phyloP scores from a whole-genome alignment of 139 green algal genomes.

The Yamagishiella unicocca region DNA sequence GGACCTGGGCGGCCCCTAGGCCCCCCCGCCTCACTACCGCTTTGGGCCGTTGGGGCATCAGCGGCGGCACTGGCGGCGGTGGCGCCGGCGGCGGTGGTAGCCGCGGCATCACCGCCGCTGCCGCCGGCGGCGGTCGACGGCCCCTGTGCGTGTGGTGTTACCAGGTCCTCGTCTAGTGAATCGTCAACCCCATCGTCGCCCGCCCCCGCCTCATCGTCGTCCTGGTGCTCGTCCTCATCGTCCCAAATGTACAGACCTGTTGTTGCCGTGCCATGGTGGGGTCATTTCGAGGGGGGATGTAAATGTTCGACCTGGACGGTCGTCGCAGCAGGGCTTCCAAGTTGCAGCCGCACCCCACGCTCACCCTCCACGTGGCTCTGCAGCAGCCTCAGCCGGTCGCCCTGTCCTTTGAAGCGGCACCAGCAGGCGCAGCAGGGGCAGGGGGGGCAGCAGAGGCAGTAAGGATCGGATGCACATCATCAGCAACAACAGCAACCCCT shows the following conservation, averaged over 20 bases:
- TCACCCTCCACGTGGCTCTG: conserved; percentile 47
- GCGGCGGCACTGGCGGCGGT: no score
- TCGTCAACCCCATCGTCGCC: background rate
- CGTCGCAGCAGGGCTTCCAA: no score
- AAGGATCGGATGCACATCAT: no score
- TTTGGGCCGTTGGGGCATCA: no score
- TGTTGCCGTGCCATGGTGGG: no score
- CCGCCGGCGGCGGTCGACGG: no score
- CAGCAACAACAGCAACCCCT: no score
- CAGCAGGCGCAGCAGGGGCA: background rate
- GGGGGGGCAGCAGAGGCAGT: no score
- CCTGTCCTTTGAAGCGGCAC: background rate
- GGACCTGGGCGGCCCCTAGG: background rate
- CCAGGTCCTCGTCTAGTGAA: background rate
- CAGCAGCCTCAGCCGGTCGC: conserved; percentile 33
- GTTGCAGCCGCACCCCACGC: no score
- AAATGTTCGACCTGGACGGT: no score
- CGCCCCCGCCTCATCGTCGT: background rate
- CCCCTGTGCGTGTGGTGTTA: no score
- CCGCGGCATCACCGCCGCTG: background rate
- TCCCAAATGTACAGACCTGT: conserved; percentile 45
- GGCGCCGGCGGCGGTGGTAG: background rate
- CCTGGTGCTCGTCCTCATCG: conserved; percentile 40
- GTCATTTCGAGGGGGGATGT: no score
- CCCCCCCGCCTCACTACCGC: background rate